phyloP scores from a whole-genome alignment of 1,139 yeast genomes.

The Candida pseudoviswanathii region DNA sequence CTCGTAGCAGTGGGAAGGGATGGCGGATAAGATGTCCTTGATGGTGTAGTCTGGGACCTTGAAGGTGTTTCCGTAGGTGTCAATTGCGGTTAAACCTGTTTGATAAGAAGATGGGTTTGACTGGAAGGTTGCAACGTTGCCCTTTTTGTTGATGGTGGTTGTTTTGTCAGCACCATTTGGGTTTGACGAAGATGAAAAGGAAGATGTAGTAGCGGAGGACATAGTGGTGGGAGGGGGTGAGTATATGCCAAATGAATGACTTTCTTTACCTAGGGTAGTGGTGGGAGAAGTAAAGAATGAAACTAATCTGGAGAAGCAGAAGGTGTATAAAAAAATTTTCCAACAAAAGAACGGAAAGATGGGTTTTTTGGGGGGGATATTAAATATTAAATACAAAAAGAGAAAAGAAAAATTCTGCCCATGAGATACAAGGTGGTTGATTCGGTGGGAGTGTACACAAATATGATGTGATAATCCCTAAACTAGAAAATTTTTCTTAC shows the following conservation, averaged over 20 bases:
- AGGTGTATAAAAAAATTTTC: neutral
- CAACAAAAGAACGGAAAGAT: neutral
- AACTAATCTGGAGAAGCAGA: slow-evolving; percentile 5
- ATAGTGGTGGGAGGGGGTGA: slow-evolving; percentile 7
- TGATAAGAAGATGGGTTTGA: slow-evolving; percentile 22
- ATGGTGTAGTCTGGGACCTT: slow-evolving; percentile 74
- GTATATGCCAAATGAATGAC: neutral
- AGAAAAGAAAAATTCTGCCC: slow-evolving; percentile 1
- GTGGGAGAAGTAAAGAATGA: slow-evolving; percentile 5
- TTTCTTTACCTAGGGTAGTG: too few species aligned
- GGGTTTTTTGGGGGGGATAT: too few species aligned
- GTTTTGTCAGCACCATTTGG: slow-evolving; percentile 10
- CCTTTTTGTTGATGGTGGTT: slow-evolving; percentile 28
- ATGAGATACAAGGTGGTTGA: too few species aligned
- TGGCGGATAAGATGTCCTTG: slow-evolving; percentile 70
- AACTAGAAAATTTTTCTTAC: neutral
- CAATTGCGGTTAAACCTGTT: slow-evolving; percentile 44
- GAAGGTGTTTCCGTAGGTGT: slow-evolving; percentile 66
- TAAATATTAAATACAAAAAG: neutral
- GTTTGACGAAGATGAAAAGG: slow-evolving; percentile 11
- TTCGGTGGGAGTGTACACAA: too few species aligned
- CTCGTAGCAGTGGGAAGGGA: slow-evolving; percentile 77
- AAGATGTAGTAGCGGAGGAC: slow-evolving; percentile 16
- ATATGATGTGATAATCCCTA: slow-evolving; percentile 3
- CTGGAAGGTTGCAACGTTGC: slow-evolving; percentile 39